Percentiles rank a stretch among this genome's conserved stretches.
phyloP scores from a whole-genome alignment of 164 flowering plant genomes.

The Berberis thunbergii region DNA sequence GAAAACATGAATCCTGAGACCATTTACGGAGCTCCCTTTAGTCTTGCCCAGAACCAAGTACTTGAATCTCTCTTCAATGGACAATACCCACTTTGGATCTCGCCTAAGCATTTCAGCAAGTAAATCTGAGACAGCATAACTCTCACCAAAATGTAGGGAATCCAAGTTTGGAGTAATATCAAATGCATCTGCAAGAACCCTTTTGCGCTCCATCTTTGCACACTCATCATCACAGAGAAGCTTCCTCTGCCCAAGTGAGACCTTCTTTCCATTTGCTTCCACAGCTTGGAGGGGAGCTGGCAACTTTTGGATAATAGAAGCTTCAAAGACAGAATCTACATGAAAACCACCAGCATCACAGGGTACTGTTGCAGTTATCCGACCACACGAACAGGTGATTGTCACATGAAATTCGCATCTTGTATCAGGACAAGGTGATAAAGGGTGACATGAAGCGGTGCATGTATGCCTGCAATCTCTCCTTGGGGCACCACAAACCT shows the following conservation, averaged over 20 bases:
- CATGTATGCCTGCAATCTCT: slow-evolving; percentile 93
- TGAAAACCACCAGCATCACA: slow-evolving; percentile 58
- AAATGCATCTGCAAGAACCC: slow-evolving; percentile 93
- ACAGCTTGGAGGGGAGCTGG: slow-evolving; percentile 72
- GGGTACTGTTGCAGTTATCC: slow-evolving; percentile 70
- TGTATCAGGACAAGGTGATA: slow-evolving; percentile 64
- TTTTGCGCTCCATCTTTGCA: slow-evolving; percentile 71
- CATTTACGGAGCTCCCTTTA: slow-evolving; percentile 31
- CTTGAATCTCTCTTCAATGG: slow-evolving; percentile 90
- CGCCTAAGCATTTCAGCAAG: slow-evolving; percentile 65
- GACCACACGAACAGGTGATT: slow-evolving; percentile 80
- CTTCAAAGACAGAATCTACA: slow-evolving; percentile 55
- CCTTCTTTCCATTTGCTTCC: slow-evolving; percentile 51
- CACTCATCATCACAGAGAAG: slow-evolving; percentile 86
- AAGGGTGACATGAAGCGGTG: slow-evolving; percentile 67
- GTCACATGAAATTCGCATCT: slow-evolving; percentile 73
- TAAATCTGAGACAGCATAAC: slow-evolving; percentile 41
- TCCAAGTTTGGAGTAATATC: slow-evolving; percentile 78
- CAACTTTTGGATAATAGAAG: slow-evolving; percentile 64
- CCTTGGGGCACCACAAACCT: slow-evolving; percentile 91
- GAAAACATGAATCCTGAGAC: slow-evolving; percentile 73
- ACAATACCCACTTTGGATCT: slow-evolving; percentile 85
- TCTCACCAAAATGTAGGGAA: slow-evolving; percentile 83
- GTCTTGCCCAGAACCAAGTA: slow-evolving; percentile 67
- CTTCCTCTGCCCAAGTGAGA: slow-evolving; percentile 86